Percentiles rank a stretch among this genome's conserved stretches.
These are phyloP conservation scores for Tetrahymena malaccensis DNA, from an alignment of 73 alveolate species.

Conservation along the genomic window DNA sequence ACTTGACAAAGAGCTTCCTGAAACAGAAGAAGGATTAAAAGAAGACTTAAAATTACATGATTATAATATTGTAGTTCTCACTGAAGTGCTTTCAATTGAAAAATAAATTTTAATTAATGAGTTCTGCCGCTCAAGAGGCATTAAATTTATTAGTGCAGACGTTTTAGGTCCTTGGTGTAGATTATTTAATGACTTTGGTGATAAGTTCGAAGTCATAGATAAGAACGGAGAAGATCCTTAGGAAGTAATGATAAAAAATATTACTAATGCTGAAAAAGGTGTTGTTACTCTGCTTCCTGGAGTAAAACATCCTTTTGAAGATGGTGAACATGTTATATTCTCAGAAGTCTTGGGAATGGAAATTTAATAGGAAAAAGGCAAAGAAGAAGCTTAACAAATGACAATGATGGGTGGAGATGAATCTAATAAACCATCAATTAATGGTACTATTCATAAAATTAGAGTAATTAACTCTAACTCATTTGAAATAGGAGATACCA, in stretches of 20 bases:
- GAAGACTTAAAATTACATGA: slow-evolving; percentile 24
- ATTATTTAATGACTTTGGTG: slow-evolving; percentile 84
- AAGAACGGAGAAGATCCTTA: slow-evolving; percentile 83
- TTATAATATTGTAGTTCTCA: slow-evolving; percentile 61
- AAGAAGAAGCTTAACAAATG: neutral
- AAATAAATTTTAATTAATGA: slow-evolving; percentile 46
- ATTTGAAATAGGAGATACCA: slow-evolving; percentile 65
- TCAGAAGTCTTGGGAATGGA: slow-evolving; percentile 50
- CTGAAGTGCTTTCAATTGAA: slow-evolving; percentile 57
- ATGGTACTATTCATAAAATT: slow-evolving; percentile 57
- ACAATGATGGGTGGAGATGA: neutral
- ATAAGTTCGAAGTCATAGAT: slow-evolving; percentile 72
- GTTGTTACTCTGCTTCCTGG: slow-evolving; percentile 47
- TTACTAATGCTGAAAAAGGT: slow-evolving; percentile 47
- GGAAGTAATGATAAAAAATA: slow-evolving; percentile 56
- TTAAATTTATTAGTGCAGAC: slow-evolving; percentile 70
- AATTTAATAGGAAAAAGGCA: neutral
- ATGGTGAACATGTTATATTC: slow-evolving; percentile 58
- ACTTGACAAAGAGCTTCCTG: neutral
- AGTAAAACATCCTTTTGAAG: slow-evolving; percentile 46
- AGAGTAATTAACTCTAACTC: slow-evolving; percentile 42
- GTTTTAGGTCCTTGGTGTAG: slow-evolving; percentile 80
- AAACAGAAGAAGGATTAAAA: slow-evolving; percentile 40
- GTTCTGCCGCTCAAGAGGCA: slow-evolving; percentile 70
- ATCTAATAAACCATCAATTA: slow-evolving; percentile 23